Percentiles rank a stretch among this genome's conserved stretches.
Evolutionary conservation across 2,329 filamentous ascomycete species (phyloP).

Genomic region (Stromatinia cepivora): DNA sequence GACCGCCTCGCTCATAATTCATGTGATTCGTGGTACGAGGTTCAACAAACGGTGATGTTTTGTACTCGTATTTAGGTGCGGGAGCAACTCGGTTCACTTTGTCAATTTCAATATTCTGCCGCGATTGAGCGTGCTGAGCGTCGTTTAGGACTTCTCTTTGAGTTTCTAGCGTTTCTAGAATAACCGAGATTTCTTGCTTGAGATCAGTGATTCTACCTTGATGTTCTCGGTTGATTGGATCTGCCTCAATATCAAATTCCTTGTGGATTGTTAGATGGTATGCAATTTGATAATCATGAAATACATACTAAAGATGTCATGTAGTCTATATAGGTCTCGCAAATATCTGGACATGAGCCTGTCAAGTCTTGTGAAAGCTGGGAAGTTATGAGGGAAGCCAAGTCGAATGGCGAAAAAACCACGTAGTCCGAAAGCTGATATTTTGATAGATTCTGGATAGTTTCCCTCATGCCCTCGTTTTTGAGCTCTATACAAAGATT

Average conservation of each 20-base stretch:
- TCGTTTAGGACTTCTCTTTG: slow-evolving; percentile 25
- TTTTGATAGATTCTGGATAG: neutral
- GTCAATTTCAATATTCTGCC: neutral
- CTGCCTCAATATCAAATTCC: slow-evolving; percentile 31
- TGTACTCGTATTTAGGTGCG: slow-evolving; percentile 5
- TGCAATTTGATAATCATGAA: too few species aligned
- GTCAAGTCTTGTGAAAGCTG: slow-evolving; percentile 28
- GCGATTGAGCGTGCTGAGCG: neutral
- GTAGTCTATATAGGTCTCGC: slow-evolving; percentile 31
- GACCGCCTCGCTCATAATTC: neutral
- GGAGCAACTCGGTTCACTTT: neutral
- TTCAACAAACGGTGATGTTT: neutral
- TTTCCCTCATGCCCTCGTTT: slow-evolving; percentile 10
- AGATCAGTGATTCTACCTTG: slow-evolving; percentile 31
- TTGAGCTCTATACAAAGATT: neutral
- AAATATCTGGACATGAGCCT: slow-evolving; percentile 26
- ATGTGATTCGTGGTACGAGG: neutral
- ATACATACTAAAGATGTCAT: slow-evolving; percentile 29
- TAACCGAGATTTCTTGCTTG: slow-evolving; percentile 33
- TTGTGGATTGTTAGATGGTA: slow-evolving; percentile 16
- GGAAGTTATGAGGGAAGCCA: slow-evolving; percentile 31
- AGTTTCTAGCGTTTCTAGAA: slow-evolving; percentile 29
- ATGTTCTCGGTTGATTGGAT: slow-evolving; percentile 31
- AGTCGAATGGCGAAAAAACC: slow-evolving; percentile 30
- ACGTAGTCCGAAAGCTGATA: slow-evolving; percentile 24